Conservation (phyloP, 306 rosid genomes). For the Begonia fuchsioides region DNA sequence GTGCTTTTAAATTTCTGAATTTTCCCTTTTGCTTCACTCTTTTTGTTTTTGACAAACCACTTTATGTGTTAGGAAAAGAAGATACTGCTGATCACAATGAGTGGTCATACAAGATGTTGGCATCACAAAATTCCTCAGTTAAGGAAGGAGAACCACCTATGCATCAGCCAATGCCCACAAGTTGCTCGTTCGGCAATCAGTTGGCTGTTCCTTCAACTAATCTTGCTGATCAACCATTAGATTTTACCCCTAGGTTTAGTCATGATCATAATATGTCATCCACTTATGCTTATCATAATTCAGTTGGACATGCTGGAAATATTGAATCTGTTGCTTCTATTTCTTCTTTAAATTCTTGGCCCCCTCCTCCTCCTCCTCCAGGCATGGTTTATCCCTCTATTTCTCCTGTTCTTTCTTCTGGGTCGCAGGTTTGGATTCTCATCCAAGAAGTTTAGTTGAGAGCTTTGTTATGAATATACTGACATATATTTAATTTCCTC, state of each 20-base stretch:
- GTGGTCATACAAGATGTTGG: conserved; percentile 32
- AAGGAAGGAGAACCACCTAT: conserved; percentile 42
- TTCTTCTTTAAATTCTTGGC: conserved; percentile 55
- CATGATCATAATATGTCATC: conserved; percentile 44
- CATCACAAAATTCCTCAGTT: conserved; percentile 31
- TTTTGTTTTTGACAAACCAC: conserved; percentile 29
- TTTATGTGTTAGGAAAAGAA: conserved; percentile 48
- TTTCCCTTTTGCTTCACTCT: background rate
- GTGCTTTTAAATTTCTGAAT: conserved; percentile 1
- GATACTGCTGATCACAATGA: conserved; percentile 38
- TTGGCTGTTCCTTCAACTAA: conserved; percentile 32
- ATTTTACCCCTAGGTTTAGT: conserved; percentile 68
- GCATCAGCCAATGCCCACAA: conserved; percentile 34
- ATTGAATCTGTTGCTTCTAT: conserved; percentile 22
- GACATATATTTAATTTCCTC: conserved; percentile 26
- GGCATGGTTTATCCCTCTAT: conserved; percentile 51
- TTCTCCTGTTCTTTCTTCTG: conserved; percentile 49
- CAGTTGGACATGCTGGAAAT: conserved; percentile 30
- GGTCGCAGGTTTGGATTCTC: conserved; percentile 56
- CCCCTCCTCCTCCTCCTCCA: conserved; percentile 40
- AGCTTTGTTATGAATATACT: conserved; percentile 15
- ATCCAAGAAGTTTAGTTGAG: conserved; percentile 11
- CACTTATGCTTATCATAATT: conserved; percentile 47
- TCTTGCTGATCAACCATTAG: conserved; percentile 89
- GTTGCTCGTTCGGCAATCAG: conserved; percentile 31